These are phyloP conservation scores for Colletotrichum eleusines DNA, from an alignment of 2,329 filamentous ascomycete species.

Conservation along the genomic window DNA sequence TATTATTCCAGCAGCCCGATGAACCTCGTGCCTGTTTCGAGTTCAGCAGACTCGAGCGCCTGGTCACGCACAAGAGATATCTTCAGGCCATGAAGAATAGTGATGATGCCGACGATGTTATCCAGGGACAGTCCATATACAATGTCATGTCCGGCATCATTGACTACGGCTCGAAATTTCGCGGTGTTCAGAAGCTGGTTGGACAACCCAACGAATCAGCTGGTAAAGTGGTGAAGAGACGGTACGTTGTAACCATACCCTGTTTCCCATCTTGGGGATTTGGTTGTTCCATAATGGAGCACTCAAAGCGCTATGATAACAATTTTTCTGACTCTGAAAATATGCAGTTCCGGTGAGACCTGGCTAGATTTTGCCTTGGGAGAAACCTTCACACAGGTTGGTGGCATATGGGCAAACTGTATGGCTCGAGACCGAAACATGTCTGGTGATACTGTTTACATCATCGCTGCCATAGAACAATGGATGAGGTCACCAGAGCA, in stretches of 20 bases:
- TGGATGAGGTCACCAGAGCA: conserved; percentile 52
- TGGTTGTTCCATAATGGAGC: too few relatives aligned
- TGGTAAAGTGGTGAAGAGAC: too few relatives aligned
- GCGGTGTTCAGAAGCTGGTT: conserved; percentile 49
- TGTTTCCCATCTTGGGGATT: too few relatives aligned
- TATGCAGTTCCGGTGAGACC: too few relatives aligned
- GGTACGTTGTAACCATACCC: too few relatives aligned
- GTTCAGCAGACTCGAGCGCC: background rate
- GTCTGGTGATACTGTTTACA: conserved; percentile 49
- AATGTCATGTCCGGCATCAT: background rate
- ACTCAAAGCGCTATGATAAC: too few relatives aligned
- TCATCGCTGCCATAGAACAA: conserved; percentile 49
- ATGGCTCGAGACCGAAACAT: conserved; percentile 48
- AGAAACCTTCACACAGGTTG: conserved; percentile 53
- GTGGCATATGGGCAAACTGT: conserved; percentile 52
- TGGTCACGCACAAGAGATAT: background rate
- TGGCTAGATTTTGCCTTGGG: conserved; percentile 47
- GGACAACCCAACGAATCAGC: conserved; percentile 48
- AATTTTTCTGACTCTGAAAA: too few relatives aligned
- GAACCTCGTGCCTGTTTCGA: background rate
- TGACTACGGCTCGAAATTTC: conserved; percentile 44
- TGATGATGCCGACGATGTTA: background rate
- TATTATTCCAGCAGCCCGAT: too few relatives aligned
- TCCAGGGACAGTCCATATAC: background rate
- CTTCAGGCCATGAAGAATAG: background rate